Conservation (phyloP, 2,329 filamentous ascomycete species). For the Diaporthe velutina region DNA sequence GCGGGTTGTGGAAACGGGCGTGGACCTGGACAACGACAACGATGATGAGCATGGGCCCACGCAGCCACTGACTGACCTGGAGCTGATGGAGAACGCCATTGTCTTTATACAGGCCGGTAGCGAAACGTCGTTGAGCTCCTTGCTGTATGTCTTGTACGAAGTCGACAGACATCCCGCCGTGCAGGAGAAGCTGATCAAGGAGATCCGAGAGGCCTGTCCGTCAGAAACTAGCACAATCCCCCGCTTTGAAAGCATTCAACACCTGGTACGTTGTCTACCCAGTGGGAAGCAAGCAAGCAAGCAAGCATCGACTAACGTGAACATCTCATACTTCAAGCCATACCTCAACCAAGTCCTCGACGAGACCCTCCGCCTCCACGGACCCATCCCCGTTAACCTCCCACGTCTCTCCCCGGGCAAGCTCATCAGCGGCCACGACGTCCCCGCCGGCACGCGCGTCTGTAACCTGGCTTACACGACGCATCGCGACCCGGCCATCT, state of each 20-base stretch:
- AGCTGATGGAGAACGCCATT: conserved; percentile 16
- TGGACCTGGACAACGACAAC: background rate
- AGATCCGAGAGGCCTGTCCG: conserved; percentile 1
- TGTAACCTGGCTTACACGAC: background rate
- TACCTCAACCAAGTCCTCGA: conserved; percentile 54
- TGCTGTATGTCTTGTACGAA: background rate
- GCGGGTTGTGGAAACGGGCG: background rate
- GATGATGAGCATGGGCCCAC: too few species aligned
- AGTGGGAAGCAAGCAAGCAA: too few species aligned
- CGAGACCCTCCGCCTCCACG: conserved; percentile 54
- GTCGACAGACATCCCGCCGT: background rate
- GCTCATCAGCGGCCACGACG: background rate
- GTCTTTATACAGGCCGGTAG: background rate
- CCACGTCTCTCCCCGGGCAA: conserved; percentile 22
- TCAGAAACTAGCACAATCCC: background rate
- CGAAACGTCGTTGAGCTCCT: background rate
- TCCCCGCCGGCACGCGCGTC: conserved; percentile 6
- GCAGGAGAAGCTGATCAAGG: background rate
- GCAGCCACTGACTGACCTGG: background rate
- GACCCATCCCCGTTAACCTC: conserved; percentile 40
- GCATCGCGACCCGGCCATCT: conserved; percentile 9
- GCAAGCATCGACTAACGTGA: background rate
- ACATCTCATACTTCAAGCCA: background rate
- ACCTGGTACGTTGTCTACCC: background rate
- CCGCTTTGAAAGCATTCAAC: background rate